These are phyloP conservation scores for Penicillium griseofulvum DNA, from an alignment of 2,329 filamentous ascomycete species.

Conservation along the genomic window DNA sequence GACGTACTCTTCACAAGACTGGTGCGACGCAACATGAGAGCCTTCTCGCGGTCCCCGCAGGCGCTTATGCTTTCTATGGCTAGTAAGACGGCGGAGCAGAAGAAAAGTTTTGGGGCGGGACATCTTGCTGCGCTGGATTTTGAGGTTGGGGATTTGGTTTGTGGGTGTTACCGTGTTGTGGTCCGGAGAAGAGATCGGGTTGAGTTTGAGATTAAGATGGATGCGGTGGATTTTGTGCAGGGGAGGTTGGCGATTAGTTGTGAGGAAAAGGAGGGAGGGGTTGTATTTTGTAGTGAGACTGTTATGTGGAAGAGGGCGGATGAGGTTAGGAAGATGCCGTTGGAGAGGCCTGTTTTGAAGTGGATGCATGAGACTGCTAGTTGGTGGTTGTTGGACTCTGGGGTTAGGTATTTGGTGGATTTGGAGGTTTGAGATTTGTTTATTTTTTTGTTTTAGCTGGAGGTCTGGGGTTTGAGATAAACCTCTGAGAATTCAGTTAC, in stretches of 20 bases:
- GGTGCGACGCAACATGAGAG: conserved; percentile 34
- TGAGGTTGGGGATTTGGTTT: conserved; percentile 30
- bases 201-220: conserved; percentile 32
- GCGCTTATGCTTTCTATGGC: conserved; percentile 27
- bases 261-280: conserved; percentile 1
- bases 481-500: too few relatives aligned
- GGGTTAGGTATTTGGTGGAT: conserved; percentile 30
- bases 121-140: conserved; percentile 31
- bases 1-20: conserved; percentile 29
- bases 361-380: conserved; percentile 35
- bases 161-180: conserved; percentile 32
- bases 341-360: conserved; percentile 28
- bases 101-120: conserved; percentile 24
- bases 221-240: conserved; percentile 13
- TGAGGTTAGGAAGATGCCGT: conserved; percentile 23
- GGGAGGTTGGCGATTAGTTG: conserved; percentile 29
- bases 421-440: conserved; percentile 17
- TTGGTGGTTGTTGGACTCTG: conserved; percentile 40
- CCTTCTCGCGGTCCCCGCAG: conserved; percentile 35
- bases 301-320: conserved; percentile 30
- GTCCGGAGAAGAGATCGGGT: conserved; percentile 25
- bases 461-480: background rate
- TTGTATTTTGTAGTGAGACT: conserved; percentile 31
- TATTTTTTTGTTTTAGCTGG: too few relatives aligned
- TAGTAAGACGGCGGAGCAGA: conserved; percentile 13